These are phyloP conservation scores for Mucor plumbeus DNA, from an alignment of 371 early-diverging fungal species.

Conservation along the genomic window DNA sequence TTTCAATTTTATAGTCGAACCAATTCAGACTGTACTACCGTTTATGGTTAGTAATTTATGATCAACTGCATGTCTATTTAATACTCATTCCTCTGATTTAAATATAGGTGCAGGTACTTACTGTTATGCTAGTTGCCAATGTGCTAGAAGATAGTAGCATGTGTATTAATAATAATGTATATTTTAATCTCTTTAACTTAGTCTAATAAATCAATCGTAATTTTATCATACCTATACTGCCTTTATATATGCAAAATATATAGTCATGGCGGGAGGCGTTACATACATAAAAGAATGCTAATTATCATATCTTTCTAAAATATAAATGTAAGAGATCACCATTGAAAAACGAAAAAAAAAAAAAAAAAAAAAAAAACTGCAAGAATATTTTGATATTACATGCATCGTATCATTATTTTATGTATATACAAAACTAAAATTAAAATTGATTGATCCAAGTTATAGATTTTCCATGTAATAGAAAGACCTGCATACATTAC, in stretches of 20 bases:
- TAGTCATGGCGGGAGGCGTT: too few relatives aligned
- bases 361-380: background rate
- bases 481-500: background rate
- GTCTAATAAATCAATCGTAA: background rate
- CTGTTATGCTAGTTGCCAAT: constrained; percentile 25
- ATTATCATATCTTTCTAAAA: too few relatives aligned
- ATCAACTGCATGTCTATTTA: background rate
- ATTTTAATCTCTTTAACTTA: background rate
- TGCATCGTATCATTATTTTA: too few relatives aligned
- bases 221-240: too few relatives aligned
- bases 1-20: constrained; percentile 14
- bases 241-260: too few relatives aligned
- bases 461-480: background rate
- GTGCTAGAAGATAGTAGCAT: constrained; percentile 17
- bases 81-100: background rate
- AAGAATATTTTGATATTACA: background rate
- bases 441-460: constrained; percentile 3
- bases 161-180: background rate
- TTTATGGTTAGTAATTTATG: constrained; percentile 17
- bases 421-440: background rate
- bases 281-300: too few relatives aligned
- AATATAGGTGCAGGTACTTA: constrained; percentile 22
- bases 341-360: background rate
- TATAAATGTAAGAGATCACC: background rate
- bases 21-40: constrained; percentile 22